phyloP scores from a whole-genome alignment of 495 filamentous ascomycete genomes.

The Penicillium flavigenum region DNA sequence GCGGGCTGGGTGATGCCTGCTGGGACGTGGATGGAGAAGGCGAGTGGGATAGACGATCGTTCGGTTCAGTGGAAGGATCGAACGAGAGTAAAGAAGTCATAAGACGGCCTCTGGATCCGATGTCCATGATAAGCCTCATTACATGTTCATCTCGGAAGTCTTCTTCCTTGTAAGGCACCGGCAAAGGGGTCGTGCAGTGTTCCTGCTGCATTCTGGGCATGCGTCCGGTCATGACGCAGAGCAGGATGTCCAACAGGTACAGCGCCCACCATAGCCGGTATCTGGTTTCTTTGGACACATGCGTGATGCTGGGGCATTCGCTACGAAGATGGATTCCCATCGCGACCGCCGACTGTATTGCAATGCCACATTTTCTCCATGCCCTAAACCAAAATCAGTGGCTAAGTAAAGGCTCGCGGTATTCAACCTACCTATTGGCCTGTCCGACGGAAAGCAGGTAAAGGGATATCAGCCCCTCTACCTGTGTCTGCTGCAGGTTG shows the following conservation, averaged over 20 bases:
- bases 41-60: background rate
- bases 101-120: background rate
- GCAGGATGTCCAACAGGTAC: slow-evolving; percentile 53
- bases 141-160: slow-evolving; percentile 20
- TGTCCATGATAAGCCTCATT: background rate
- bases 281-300: slow-evolving; percentile 44
- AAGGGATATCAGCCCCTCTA: slow-evolving; percentile 3
- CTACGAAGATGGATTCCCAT: slow-evolving; percentile 60
- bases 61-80: background rate
- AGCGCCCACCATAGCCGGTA: slow-evolving; percentile 48
- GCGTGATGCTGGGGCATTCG: slow-evolving; percentile 41
- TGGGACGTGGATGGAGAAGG: background rate
- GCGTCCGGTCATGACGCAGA: slow-evolving; percentile 59
- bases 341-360: slow-evolving; percentile 53
- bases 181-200: slow-evolving; percentile 53
- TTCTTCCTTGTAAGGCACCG: slow-evolving; percentile 52
- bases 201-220: slow-evolving; percentile 50
- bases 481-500: slow-evolving; percentile 6
- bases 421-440: slow-evolving; percentile 3
- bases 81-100: background rate
- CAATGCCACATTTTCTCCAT: slow-evolving; percentile 43
- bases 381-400: slow-evolving; percentile 5
- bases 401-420: background rate
- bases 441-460: slow-evolving; percentile 10
- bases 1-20: background rate